Evolutionary conservation across 2,329 filamentous ascomycete genomes (phyloP), one percentile per base, ranked within the genome.

Genomic region (Claviceps sorghi): DNA sequence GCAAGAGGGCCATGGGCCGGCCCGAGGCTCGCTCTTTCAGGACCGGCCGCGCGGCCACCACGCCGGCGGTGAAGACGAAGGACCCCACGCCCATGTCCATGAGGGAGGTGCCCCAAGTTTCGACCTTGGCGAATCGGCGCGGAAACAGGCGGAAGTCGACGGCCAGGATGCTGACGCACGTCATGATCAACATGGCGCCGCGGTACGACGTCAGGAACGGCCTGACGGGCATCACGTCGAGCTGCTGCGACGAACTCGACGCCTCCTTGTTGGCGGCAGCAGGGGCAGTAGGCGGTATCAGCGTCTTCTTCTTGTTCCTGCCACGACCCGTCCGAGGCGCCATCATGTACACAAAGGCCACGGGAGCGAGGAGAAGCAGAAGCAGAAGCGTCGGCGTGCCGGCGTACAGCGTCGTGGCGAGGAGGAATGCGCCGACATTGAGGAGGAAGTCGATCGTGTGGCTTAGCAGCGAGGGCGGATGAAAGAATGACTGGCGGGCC

Each of bases 91-190:
- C 93, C 61, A 97, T 76, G 65, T 98, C 93, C 93, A 98, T 98
- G 56, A 98, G 72, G n/a, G 91, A 97, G 1, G 91, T 96, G 52
- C 93, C 93, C 88, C 93, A 98, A n/a, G 88, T 96, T 69, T 98
- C 93, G 2, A 95, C 93, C 72, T 98, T 98, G 53, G 89, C 93
- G 65, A 97, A 97, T 34, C 93, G 84, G 30, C 93, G 81, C 2
- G 93, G 93, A 62, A 98, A 98, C 54, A 96, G 75, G 19, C 77
- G 82, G 65, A 98, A 98, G 68, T 98, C 93, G 50, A 98, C 93
- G 17, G 93, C 93, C n/a, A 98, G 77, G 59, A 98, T 97, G 50
- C 88, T 87, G 46, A 93, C 71, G 62, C 88, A 94, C 8, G 93
- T 98, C 58, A 86, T 77, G 49, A 95, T 77, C 76, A 98, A 82